Evolutionary conservation across 257 asterid genomes (phyloP).

Genomic region (Solanum paucissectum): DNA sequence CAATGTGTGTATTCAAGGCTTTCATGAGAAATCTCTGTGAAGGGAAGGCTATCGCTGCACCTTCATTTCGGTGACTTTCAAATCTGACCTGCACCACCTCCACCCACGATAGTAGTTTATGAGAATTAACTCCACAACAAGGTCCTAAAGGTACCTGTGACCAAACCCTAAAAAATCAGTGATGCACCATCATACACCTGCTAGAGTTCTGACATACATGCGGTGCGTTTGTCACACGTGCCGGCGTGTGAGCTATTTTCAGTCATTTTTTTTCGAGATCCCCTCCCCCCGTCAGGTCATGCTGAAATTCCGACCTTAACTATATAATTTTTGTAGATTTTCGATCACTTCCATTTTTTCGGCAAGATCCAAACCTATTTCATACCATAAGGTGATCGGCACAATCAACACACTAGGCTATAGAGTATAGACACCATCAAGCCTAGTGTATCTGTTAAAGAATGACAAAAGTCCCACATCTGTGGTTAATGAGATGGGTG

Average conservation of each 20-base stretch:
- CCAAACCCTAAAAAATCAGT: not conserved
- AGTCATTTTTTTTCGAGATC: not conserved
- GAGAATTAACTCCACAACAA: not conserved
- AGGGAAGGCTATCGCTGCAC: not conserved
- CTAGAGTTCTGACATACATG: not conserved
- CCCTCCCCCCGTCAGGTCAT: not conserved
- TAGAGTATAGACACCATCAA: not conserved
- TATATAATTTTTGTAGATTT: not conserved
- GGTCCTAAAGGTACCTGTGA: not conserved
- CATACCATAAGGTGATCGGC: not conserved
- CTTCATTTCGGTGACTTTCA: not conserved
- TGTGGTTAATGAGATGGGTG: no score
- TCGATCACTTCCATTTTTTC: not conserved
- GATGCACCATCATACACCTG: not conserved
- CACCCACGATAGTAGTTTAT: not conserved
- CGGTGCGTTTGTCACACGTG: not conserved
- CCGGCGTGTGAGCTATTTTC: not conserved
- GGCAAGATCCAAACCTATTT: not conserved
- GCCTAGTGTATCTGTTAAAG: no score
- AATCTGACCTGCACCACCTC: not conserved
- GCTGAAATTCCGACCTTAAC: not conserved
- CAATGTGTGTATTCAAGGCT: not conserved
- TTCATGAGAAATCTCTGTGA: not conserved
- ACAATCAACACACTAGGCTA: not conserved
- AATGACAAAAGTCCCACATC: no score